phyloP scores from a whole-genome alignment of 345 rosid genomes.

The Sisymbrium irio region DNA sequence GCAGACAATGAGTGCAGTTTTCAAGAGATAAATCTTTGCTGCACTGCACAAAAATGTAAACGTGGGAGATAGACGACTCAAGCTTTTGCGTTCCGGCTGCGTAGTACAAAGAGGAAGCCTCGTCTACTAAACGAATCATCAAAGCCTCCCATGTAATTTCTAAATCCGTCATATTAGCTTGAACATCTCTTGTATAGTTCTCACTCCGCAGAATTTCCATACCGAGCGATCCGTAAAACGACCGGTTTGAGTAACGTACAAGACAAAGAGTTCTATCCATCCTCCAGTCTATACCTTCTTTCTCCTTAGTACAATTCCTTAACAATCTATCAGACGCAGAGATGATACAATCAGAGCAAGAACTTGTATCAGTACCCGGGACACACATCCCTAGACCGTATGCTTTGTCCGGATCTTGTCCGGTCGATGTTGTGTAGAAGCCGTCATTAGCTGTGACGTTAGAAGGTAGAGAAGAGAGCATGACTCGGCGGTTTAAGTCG shows the following conservation, averaged over 20 bases:
- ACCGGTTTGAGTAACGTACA: constrained; percentile 26
- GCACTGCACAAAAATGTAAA: constrained; percentile 48
- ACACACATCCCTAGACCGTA: constrained; percentile 6
- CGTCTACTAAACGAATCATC: constrained; percentile 4
- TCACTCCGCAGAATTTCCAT: background rate
- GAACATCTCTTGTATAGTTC: background rate
- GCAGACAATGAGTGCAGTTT: constrained; percentile 36
- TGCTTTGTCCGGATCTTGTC: background rate
- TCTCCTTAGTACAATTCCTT: constrained; percentile 2
- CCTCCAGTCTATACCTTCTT: constrained; percentile 15
- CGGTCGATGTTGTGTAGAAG: background rate
- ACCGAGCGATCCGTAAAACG: constrained; percentile 12
- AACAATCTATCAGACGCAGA: background rate
- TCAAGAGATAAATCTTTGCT: constrained; percentile 33
- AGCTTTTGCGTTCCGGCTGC: constrained; percentile 5
- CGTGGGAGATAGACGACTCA: background rate
- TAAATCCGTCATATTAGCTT: constrained; percentile 7
- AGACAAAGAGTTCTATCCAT: constrained; percentile 11
- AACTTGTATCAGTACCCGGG: background rate
- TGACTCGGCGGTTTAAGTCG: constrained; percentile 11
- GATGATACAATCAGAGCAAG: constrained; percentile 4
- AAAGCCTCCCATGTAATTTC: constrained; percentile 31
- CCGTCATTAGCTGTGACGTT: constrained; percentile 3
- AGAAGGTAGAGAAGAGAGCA: constrained; percentile 23
- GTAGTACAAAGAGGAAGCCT: constrained; percentile 34